Evolutionary conservation across 2,329 filamentous ascomycete species (phyloP).

Genomic region (Cercospora sp.): DNA sequence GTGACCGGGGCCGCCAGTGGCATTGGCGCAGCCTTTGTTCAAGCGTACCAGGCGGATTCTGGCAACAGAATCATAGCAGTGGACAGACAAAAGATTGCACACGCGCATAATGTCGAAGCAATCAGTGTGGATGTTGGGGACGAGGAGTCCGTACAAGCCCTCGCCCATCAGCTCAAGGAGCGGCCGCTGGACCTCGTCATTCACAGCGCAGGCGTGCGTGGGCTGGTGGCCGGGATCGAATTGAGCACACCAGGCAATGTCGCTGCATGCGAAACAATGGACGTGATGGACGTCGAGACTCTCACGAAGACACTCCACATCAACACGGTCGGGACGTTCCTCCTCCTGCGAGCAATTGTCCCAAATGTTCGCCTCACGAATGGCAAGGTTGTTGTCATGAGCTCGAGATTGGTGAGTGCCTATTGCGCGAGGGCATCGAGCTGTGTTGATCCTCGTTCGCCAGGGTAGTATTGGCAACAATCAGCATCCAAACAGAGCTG

Average conservation of each 20-base stretch:
- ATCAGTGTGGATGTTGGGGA: slow-evolving; percentile 35
- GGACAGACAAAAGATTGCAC: slow-evolving; percentile 30
- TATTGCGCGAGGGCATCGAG: not conserved
- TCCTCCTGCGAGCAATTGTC: slow-evolving; percentile 42
- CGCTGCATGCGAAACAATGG: slow-evolving; percentile 44
- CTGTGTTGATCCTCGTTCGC: not conserved
- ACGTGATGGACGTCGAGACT: slow-evolving; percentile 44
- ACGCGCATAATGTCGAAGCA: slow-evolving; percentile 27
- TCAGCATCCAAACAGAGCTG: slow-evolving; percentile 25
- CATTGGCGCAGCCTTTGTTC: slow-evolving; percentile 41
- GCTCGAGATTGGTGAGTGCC: slow-evolving; percentile 43
- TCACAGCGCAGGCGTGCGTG: slow-evolving; percentile 49
- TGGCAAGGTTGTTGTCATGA: slow-evolving; percentile 46
- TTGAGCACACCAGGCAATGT: slow-evolving; percentile 37
- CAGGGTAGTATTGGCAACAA: slow-evolving; percentile 45
- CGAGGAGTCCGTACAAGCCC: slow-evolving; percentile 29
- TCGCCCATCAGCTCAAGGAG: slow-evolving; percentile 25
- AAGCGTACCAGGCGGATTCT: slow-evolving; percentile 28
- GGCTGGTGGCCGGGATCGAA: slow-evolving; percentile 42
- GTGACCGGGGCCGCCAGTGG: slow-evolving; percentile 44
- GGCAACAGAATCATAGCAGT: slow-evolving; percentile 37
- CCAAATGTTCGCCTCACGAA: slow-evolving; percentile 36
- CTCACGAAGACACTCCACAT: slow-evolving; percentile 44
- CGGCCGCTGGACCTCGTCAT: slow-evolving; percentile 43
- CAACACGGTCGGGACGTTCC: slow-evolving; percentile 48